Conservation (phyloP, 148 eudicot species). For the Euryodendron excelsum region DNA sequence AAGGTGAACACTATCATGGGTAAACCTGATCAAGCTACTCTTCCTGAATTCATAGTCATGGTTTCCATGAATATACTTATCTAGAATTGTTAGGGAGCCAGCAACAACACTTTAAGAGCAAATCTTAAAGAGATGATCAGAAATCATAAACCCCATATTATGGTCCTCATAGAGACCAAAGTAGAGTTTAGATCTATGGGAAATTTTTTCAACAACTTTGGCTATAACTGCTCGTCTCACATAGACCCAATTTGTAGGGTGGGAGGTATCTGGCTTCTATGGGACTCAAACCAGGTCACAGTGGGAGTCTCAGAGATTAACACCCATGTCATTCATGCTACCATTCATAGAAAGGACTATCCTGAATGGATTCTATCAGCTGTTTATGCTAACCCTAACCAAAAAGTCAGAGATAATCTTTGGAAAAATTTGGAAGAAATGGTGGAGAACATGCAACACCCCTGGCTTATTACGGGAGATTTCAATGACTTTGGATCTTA, state of each 20-base stretch:
- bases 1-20: too few relatives aligned
- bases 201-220: not conserved
- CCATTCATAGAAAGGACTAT: too few relatives aligned
- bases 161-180: not conserved
- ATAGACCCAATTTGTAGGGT: not conserved
- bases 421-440: too few relatives aligned
- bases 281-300: not conserved
- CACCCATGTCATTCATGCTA: not conserved
- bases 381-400: too few relatives aligned
- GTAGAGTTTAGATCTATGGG: not conserved
- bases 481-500: too few relatives aligned
- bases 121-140: not conserved
- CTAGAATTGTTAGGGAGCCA: not conserved
- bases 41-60: too few relatives aligned
- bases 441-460: too few relatives aligned
- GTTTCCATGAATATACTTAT: too few relatives aligned
- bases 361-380: too few relatives aligned
- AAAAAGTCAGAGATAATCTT: too few relatives aligned
- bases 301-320: accelerated
- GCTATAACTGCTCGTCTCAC: not conserved
- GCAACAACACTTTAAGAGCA: not conserved
- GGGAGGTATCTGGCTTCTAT: not conserved
- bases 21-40: too few relatives aligned
- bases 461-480: too few relatives aligned
- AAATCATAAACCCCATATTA: not conserved